These are phyloP conservation scores for Lepraria neglecta DNA, from an alignment of 495 filamentous ascomycete species.

Conservation along the genomic window DNA sequence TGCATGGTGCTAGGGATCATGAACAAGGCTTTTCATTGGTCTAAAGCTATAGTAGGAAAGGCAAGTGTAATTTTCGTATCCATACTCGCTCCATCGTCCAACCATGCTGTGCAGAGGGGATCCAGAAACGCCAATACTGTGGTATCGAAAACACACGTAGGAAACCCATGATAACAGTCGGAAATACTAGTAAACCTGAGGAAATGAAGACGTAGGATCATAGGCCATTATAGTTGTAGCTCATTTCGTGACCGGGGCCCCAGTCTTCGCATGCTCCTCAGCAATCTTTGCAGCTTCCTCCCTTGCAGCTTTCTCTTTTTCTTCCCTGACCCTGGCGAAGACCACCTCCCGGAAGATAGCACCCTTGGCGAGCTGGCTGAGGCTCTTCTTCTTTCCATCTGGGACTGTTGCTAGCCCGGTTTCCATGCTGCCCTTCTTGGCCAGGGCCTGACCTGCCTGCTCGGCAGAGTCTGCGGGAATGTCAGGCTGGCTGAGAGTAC, in stretches of 20 bases:
- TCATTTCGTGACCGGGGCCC: neutral
- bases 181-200: no score
- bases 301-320: slow-evolving; percentile 78
- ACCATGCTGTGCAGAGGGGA: neutral
- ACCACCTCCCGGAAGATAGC: slow-evolving; percentile 98
- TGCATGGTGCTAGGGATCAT: no score
- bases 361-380: slow-evolving; percentile 72
- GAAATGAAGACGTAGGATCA: neutral
- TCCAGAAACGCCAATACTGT: slow-evolving; percentile 13
- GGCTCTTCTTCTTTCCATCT: slow-evolving; percentile 51
- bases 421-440: slow-evolving; percentile 32
- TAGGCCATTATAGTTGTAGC: neutral
- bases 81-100: slow-evolving; percentile 3
- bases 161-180: neutral
- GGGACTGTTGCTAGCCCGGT: slow-evolving; percentile 21
- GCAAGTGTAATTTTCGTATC: neutral
- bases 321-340: slow-evolving; percentile 87
- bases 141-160: slow-evolving; percentile 9
- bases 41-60: neutral
- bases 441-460: slow-evolving; percentile 34
- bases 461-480: slow-evolving; percentile 53
- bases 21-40: neutral
- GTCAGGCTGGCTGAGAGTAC: slow-evolving; percentile 57
- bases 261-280: slow-evolving; percentile 37
- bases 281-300: slow-evolving; percentile 55